Evolutionary conservation across 2,329 filamentous ascomycete species (phyloP).

Genomic region (Ampelomyces quisqualis): DNA sequence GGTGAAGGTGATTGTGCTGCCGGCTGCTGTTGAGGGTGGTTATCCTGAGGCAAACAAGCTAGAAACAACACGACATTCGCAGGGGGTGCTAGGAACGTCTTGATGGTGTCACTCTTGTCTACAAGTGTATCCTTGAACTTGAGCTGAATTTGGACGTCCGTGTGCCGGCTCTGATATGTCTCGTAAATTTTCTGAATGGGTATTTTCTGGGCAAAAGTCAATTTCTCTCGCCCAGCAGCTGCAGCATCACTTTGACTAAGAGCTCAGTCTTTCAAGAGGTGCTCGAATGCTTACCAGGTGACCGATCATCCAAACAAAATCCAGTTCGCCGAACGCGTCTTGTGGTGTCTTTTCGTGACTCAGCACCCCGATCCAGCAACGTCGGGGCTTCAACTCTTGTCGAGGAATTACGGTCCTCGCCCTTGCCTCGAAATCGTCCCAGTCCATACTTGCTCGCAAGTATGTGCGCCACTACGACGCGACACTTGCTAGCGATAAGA

Average conservation of each 20-base stretch:
- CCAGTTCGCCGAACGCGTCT: constrained; percentile 14
- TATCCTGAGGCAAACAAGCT: not conserved
- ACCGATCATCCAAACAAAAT: constrained; percentile 43
- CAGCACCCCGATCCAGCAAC: constrained; percentile 42
- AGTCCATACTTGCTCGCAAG: constrained; percentile 16
- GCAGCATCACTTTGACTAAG: not conserved
- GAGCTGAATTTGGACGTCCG: constrained; percentile 17
- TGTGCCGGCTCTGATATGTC: constrained; percentile 14
- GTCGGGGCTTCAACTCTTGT: constrained; percentile 19
- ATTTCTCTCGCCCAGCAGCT: not conserved
- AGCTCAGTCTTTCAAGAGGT: too few relatives aligned
- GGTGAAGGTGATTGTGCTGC: too few relatives aligned
- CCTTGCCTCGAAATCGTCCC: constrained; percentile 23
- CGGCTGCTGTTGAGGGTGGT: too few relatives aligned
- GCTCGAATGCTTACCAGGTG: too few relatives aligned
- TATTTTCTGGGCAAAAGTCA: constrained; percentile 20
- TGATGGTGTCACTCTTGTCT: constrained; percentile 4
- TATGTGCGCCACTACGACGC: not conserved
- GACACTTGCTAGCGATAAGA: not conserved
- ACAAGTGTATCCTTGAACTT: constrained; percentile 12
- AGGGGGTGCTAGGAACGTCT: constrained; percentile 4
- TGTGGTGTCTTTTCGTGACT: constrained; percentile 16
- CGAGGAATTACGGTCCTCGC: constrained; percentile 19
- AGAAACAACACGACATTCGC: constrained; percentile 10
- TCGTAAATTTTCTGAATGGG: constrained; percentile 19